A percentile compares a stretch with the other conserved stretches of the same genome.
Conservation (phyloP, 345 rosid species). For the Eucalyptus rudis region DNA sequence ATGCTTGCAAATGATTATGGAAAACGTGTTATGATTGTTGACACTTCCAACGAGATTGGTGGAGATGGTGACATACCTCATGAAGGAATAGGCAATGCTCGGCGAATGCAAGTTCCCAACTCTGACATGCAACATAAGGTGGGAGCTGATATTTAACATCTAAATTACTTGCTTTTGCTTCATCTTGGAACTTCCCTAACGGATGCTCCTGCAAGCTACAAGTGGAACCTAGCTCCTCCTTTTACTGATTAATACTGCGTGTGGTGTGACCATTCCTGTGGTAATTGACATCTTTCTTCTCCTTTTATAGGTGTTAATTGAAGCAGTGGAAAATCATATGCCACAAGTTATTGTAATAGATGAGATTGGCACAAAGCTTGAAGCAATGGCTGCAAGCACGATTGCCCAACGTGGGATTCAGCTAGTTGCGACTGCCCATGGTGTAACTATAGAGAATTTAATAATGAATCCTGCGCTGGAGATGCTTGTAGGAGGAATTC, state of each 20-base stretch:
- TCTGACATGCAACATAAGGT: slow-evolving; percentile 86
- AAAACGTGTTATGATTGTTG: slow-evolving; percentile 91
- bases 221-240: not conserved
- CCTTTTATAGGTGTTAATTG: slow-evolving; percentile 53
- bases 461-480: slow-evolving; percentile 87
- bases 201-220: not conserved
- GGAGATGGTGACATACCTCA: slow-evolving; percentile 98
- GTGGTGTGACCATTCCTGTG: not conserved
- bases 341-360: slow-evolving; percentile 92
- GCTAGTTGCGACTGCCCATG: slow-evolving; percentile 93
- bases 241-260: not conserved
- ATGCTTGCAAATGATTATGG: slow-evolving; percentile 85
- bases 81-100: slow-evolving; percentile 85
- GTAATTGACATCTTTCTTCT: not conserved
- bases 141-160: not conserved
- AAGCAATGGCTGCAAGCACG: slow-evolving; percentile 90
- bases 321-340: slow-evolving; percentile 95
- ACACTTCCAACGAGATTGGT: slow-evolving; percentile 92
- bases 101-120: slow-evolving; percentile 93
- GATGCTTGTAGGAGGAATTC: slow-evolving; percentile 88
- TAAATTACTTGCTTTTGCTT: not conserved
- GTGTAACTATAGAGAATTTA: slow-evolving; percentile 72
- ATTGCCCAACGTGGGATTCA: slow-evolving; percentile 96
- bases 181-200: not conserved
- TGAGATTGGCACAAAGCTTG: slow-evolving; percentile 94